These are phyloP conservation scores for Piloderma croceum DNA, from an alignment of 768 basidiomycete genomes.

Conservation along the genomic window DNA sequence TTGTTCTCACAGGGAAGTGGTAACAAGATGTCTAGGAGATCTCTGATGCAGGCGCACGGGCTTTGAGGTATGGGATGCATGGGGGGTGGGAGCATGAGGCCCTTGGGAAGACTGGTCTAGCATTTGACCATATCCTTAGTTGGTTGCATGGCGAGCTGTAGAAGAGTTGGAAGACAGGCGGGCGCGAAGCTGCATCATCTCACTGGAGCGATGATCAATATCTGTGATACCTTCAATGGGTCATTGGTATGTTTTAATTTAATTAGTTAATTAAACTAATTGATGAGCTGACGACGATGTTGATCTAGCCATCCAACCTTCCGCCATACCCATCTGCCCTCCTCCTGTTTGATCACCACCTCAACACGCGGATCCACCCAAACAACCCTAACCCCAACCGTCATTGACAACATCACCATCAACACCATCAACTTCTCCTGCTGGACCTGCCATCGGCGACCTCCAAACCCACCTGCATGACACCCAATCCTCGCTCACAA, in stretches of 20 bases:
- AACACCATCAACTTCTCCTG: background rate
- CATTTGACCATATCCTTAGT: conserved; percentile 87
- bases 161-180: conserved; percentile 93
- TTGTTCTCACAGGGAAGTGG: too few relatives aligned
- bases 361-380: background rate
- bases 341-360: too few relatives aligned
- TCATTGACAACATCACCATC: background rate
- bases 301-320: conserved; percentile 55
- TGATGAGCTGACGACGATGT: conserved; percentile 9
- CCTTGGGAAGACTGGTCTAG: conserved; percentile 80
- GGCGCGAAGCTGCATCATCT: conserved; percentile 74
- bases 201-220: conserved; percentile 78
- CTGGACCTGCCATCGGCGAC: conserved; percentile 35
- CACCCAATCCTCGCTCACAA: conserved; percentile 72
- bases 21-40: too few relatives aligned
- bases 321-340: conserved; percentile 59
- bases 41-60: too few relatives aligned
- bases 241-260: conserved; percentile 49
- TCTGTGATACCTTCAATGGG: conserved; percentile 87
- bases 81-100: conserved; percentile 60
- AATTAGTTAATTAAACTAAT: background rate
- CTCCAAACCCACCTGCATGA: conserved; percentile 81
- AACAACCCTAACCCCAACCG: background rate
- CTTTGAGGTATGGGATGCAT: conserved; percentile 71
- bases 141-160: conserved; percentile 90